Conservation (phyloP, 108 stramenopile species). For the Licmophora abbreviata region DNA sequence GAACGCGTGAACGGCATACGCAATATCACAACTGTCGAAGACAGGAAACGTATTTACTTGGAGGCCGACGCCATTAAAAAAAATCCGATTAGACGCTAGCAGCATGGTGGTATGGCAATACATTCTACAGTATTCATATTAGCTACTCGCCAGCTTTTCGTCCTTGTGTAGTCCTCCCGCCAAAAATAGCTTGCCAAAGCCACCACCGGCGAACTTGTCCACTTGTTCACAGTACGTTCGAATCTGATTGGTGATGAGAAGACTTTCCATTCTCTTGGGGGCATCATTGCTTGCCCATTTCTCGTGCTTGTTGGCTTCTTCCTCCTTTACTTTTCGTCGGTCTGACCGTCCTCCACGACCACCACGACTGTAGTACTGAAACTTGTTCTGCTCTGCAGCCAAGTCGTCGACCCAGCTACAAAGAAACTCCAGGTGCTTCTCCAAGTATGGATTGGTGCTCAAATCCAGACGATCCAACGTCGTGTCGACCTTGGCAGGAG, state of each 20-base stretch:
- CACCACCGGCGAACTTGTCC: constrained; percentile 77
- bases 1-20: neutral
- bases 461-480: constrained; percentile 85
- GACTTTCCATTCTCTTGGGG: constrained; percentile 80
- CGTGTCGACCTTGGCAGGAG: constrained; percentile 29
- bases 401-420: constrained; percentile 94
- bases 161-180: constrained; percentile 82
- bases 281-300: constrained; percentile 59
- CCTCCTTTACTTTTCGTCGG: constrained; percentile 36
- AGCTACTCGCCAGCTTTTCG: constrained; percentile 14
- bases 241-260: constrained; percentile 91
- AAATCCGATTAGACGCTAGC: neutral
- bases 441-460: constrained; percentile 89
- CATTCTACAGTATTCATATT: neutral
- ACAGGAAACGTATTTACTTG: constrained; percentile 1
- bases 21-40: constrained; percentile 2
- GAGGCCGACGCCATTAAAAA: neutral
- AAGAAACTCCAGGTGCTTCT: constrained; percentile 93
- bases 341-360: constrained; percentile 21
- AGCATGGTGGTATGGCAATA: neutral
- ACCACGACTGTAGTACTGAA: constrained; percentile 67
- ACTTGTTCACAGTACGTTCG: constrained; percentile 89
- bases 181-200: constrained; percentile 87
- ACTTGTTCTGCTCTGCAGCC: constrained; percentile 82
- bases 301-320: constrained; percentile 20